phyloP scores from a whole-genome alignment of 2,329 filamentous ascomycete genomes.

The Cladophialophora immunda region DNA sequence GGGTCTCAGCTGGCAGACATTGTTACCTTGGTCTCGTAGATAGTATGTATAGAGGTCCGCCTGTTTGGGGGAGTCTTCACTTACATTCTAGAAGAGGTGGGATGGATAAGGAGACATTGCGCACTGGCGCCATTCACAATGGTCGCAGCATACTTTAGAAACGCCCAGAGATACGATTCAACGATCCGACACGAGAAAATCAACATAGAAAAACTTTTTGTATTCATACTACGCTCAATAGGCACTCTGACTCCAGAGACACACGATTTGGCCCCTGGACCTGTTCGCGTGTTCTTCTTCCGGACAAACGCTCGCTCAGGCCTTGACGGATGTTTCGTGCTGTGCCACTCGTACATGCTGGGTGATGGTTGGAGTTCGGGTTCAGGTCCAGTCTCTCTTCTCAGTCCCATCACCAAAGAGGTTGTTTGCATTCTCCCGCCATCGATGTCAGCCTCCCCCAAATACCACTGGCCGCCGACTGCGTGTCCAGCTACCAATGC shows the following conservation, averaged over 20 bases:
- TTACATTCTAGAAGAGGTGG: background rate
- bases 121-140: background rate
- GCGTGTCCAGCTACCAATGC: slow-evolving; percentile 17
- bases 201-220: slow-evolving; percentile 17
- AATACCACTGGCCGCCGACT: background rate
- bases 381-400: slow-evolving; percentile 2
- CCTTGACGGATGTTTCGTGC: background rate
- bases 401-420: background rate
- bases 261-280: background rate
- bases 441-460: background rate
- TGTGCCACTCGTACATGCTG: background rate
- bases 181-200: background rate
- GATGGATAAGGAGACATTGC: background rate
- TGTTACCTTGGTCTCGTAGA: background rate
- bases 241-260: slow-evolving; percentile 4
- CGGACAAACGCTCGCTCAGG: background rate
- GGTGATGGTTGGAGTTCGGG: background rate
- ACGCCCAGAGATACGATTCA: background rate
- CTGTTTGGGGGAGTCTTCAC: background rate
- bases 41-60: background rate
- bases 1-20: background rate
- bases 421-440: background rate
- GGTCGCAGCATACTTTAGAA: background rate
- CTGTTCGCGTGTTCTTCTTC: slow-evolving; percentile 1
- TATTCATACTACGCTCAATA: slow-evolving; percentile 26